Evolutionary conservation across 2,329 filamentous ascomycete genomes (phyloP), one percentile per base, ranked within the genome.

Genomic region (Camillea tinctor): DNA sequence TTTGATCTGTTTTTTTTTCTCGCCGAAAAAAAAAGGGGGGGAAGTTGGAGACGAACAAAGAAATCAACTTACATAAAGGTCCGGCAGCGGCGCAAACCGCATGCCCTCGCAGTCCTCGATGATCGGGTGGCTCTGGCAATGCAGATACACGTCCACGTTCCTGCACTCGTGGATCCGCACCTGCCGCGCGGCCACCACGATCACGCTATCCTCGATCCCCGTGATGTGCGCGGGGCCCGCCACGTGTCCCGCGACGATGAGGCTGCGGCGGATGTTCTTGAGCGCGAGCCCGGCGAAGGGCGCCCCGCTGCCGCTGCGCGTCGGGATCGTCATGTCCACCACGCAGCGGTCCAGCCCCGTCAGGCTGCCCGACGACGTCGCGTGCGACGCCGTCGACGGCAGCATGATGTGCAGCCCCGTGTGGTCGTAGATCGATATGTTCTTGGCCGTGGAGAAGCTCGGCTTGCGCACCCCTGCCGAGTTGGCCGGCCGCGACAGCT

Each of bases 91-190:
- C 19, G 91, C 89, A 75, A 99, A 97, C 11, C 88, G 83, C 72
- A 99, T 85, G 15, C 81, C 83, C 22, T 77, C 82, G 73, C 94
- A 98, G 66, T 95, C 89, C 75, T 99, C 95, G 64, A 99, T 96
- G 68, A 99, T 97, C 0, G 95, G 95, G 63, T 93, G 87, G 69
- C 91, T 95, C 1, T 82, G 80, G 71, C 91, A 93, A 65, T 89
- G 84, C 60, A 99, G 80, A 73, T 98, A 98, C 11, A 99, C 82
- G 66, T 92, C 87, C 40, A 96, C 90, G 62, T 93, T 84, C 51
- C 79, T 81, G 71, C 92, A 96, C 66, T 94, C 90, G 73, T 99
- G 95, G 79, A 99, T 94, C 21, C 95, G 86, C 69, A 97, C 92
- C 75, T 99, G 95, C n/a, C 90, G 84, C 56, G 91, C 90, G 6